phyloP scores from a whole-genome alignment of 495 filamentous ascomycete genomes.

The Xylaria curta region DNA sequence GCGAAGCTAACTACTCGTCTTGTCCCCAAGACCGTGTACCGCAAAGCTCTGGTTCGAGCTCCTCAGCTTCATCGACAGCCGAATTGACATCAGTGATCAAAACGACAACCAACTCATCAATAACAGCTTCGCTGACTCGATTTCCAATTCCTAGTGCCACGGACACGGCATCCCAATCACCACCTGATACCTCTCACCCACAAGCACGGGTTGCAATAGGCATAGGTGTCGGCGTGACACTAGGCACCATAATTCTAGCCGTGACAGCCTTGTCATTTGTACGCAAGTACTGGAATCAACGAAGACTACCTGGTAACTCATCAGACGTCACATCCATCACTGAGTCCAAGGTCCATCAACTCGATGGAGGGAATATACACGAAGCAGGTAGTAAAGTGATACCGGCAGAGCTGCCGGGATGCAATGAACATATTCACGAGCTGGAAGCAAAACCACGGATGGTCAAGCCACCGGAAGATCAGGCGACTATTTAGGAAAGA shows the following conservation, averaged over 20 bases:
- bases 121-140: not conserved
- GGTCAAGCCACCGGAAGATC: not conserved
- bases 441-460: not conserved
- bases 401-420: not conserved
- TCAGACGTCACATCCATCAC: not conserved
- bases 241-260: not conserved
- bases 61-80: not conserved
- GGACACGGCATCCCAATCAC: not conserved
- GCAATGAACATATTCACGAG: slow-evolving; percentile 4
- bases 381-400: not conserved
- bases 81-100: not conserved
- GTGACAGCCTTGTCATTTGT: not conserved
- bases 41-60: not conserved
- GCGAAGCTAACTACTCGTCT: not conserved
- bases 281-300: not conserved
- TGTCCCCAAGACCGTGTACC: not conserved
- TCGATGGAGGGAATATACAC: not conserved
- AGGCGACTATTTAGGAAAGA: not conserved
- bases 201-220: not conserved
- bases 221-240: slow-evolving; percentile 1
- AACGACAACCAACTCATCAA: not conserved
- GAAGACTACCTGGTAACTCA: not conserved
- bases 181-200: not conserved
- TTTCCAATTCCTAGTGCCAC: not conserved
- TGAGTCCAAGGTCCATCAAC: not conserved